Evolutionary conservation across 2,329 filamentous ascomycete genomes (phyloP), one percentile per base, ranked within the genome.

Genomic region (Didymella keratinophila): DNA sequence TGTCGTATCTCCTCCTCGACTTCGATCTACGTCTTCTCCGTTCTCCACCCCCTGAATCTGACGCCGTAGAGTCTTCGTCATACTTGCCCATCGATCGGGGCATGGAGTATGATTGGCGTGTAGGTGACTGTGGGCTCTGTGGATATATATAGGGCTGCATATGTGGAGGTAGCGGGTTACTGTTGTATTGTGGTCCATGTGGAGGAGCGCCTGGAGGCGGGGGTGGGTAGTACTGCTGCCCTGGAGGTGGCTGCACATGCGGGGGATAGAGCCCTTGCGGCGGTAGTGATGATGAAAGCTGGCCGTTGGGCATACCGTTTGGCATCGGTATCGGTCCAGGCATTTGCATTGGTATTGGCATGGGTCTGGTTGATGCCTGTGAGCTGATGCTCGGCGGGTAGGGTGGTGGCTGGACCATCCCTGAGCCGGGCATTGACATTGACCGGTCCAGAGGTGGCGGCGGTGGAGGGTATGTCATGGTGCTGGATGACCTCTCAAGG

Each of bases 371-470:
- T 11, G 68, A 49, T 16, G 61, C n/a, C 16, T 64, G 64, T 2
- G 63, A 52, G 16, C 62, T 66, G 23, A 32, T 14, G 3, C 56
- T 49, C 52, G 64, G 36, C 16, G 56, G 50, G 16, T 58, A 58
- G 4, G 56, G 56, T 8, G 49, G 57, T 21, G 60, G 52, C 20
- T 63, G 52, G 12, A 65, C 61, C 8, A 57, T 56, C 7, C 56
- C 48, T 21, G 66, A 28, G 32, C 66, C 67, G 12, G 71, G 70
- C 58, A 68, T 68, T 0, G 72, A 74, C 11, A 58, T 25, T 2
- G 72, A 67, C 34, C 70, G 71, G 47, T 72, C 69, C 9, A 73
- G 54, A 23, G 66, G 65, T 21, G 69, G 71, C 16, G 63, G 66
- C 30, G 60, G 58, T 7, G 56, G 59, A 9, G 64, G 59, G 12